Base-by-base conservation (phyloP, 768 basidiomycete species). In the Lactarius trivialis region DNA sequence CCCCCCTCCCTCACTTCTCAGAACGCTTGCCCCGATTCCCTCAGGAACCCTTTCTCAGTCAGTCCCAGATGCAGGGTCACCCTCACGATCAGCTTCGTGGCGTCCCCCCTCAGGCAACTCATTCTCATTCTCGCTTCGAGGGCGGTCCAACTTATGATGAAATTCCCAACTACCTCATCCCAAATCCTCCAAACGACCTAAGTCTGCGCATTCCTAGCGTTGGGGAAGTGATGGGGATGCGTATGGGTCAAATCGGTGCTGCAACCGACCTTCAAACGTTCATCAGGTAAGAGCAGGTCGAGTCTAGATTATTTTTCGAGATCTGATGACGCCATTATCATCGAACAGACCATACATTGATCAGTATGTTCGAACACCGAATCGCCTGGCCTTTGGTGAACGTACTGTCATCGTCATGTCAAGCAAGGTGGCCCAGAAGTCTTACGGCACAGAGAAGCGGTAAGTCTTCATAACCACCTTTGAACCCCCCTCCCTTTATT, bases 381-480 rank as follows among this genome's bases (percentile, higher is more conserved):
- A 96, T 72, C 83, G 94, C 33, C 81, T 97, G 51, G 89, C 89
- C 1, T 89, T 89, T 68, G 96, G 96, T 55, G 96, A 98, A 73
- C 85, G 93, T 53, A 93, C 93, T 4, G 84, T 98, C 63, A 89
- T 98, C 64, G 89, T 98, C 69, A 94, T 97, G 91, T 95, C 93
- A n/a, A 93, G 90, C 72, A 93, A 90, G 71, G 94, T 98, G 33
- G 96, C 93, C 3, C 96, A 98, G 78, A 96, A 98, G 72, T 93
- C 91, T 9, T 98, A 98, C 71, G 95, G 94, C 39, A 93, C 89
- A 19, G 95, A 98, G 74, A 97, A 97, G 74, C 82, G 95, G 89
- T 89, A 64, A 51, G 79, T 67, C n/a, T 57, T 59, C 62, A 55
- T 50, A 24, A 48, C 58, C 56, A 55, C 43, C 33, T 33, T 39